Percentiles rank a stretch among this genome's conserved stretches.
Evolutionary conservation across 2,329 filamentous ascomycete species (phyloP).

Genomic region (Knufia fluminis): DNA sequence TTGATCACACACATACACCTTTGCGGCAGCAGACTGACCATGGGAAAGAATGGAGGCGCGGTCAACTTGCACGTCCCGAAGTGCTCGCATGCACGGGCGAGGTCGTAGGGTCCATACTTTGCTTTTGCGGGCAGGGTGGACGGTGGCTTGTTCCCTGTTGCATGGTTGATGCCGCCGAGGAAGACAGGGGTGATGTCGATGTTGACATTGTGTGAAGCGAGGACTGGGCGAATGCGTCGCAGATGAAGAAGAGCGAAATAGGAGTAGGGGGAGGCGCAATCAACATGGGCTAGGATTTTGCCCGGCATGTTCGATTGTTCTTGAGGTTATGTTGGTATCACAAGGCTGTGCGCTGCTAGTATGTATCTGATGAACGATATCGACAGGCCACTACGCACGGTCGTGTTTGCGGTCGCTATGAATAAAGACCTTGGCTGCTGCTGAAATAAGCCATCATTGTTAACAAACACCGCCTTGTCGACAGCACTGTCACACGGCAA

Average conservation of each 20-base stretch:
- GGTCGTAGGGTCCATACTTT: conserved; percentile 45
- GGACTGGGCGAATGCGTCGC: not conserved
- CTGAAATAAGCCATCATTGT: too few relatives aligned
- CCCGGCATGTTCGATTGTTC: conserved; percentile 3
- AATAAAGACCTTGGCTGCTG: too few relatives aligned
- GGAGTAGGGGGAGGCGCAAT: conserved; percentile 49
- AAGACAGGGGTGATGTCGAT: conserved; percentile 56
- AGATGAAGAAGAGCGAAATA: conserved; percentile 46
- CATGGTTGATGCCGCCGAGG: conserved; percentile 56
- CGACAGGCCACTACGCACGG: too few relatives aligned
- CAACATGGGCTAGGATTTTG: conserved; percentile 5
- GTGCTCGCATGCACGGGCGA: conserved; percentile 41
- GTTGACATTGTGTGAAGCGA: conserved; percentile 31
- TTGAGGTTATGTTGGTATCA: too few relatives aligned
- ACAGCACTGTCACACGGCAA: too few relatives aligned
- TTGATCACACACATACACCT: conserved; percentile 61
- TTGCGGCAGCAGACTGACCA: conserved; percentile 47
- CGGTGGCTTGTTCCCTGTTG: conserved; percentile 62
- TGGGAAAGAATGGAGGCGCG: conserved; percentile 31
- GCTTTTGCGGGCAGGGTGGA: conserved; percentile 62
- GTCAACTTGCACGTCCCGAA: conserved; percentile 38
- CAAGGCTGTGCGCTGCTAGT: too few relatives aligned
- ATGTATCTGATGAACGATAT: too few relatives aligned
- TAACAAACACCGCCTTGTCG: too few relatives aligned
- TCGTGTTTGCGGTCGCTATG: too few relatives aligned